A percentile compares a stretch with the other conserved stretches of the same genome.
Conservation (phyloP, 345 rosid genomes). For the Boechera divaricarpa region DNA sequence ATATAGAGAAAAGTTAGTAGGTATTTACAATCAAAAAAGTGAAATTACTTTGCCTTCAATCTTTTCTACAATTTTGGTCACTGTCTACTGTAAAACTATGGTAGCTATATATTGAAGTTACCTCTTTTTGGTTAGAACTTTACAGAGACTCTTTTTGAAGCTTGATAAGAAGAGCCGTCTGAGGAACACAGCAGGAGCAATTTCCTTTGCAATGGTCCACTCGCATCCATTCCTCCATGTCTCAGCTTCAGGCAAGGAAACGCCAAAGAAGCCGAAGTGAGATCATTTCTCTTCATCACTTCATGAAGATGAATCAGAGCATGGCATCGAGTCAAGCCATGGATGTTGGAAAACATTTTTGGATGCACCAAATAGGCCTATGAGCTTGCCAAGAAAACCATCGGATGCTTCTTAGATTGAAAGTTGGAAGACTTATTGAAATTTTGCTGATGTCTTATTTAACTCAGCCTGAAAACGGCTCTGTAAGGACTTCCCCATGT, state of each 20-base stretch:
- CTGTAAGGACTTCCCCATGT: conserved; percentile 96
- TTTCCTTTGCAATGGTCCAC: not conserved
- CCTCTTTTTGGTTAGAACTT: conserved; percentile 23
- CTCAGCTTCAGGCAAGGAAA: conserved; percentile 9
- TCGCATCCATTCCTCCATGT: conserved; percentile 9
- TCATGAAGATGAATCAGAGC: conserved; percentile 24
- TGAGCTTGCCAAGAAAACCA: conserved; percentile 20
- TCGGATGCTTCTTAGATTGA: conserved; percentile 13
- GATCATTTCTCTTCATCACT: conserved; percentile 26
- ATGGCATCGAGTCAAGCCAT: conserved; percentile 14
- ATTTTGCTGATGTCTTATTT: conserved; percentile 39
- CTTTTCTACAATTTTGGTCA: conserved; percentile 24
- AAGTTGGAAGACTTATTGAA: not conserved
- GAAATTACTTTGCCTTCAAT: not conserved
- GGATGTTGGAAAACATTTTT: conserved; percentile 13
- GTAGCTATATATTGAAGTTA: not conserved
- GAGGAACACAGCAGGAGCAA: conserved; percentile 18
- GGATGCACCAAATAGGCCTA: not conserved
- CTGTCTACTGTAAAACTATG: conserved; percentile 9
- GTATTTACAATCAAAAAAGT: conserved; percentile 20
- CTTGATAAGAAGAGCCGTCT: conserved; percentile 25
- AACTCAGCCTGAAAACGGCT: conserved; percentile 58
- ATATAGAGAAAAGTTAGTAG: not conserved
- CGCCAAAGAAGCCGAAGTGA: conserved; percentile 6
- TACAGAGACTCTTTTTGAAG: conserved; percentile 23